These are phyloP conservation scores for Butyriboletus appendiculatus DNA, from an alignment of 1,284 basidiomycete species.

Conservation along the genomic window DNA sequence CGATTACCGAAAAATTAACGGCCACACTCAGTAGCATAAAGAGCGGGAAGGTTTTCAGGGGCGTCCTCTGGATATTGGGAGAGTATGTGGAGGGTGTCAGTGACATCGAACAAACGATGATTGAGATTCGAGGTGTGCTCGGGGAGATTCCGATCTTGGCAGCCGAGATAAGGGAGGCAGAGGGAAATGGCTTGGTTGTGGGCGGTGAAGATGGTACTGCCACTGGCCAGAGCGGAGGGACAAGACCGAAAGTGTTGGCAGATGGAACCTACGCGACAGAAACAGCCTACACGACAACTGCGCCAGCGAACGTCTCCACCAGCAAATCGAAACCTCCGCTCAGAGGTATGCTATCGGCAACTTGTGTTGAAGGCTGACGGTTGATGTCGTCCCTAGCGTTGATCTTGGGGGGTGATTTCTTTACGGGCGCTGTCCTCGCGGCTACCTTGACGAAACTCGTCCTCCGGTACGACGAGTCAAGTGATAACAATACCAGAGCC, in stretches of 20 bases:
- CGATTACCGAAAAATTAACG: slow-evolving; percentile 88
- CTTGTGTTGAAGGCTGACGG: background rate
- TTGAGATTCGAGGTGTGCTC: slow-evolving; percentile 84
- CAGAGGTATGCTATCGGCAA: slow-evolving; percentile 50
- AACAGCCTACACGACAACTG: slow-evolving; percentile 81
- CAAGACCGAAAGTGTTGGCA: slow-evolving; percentile 74
- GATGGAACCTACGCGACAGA: slow-evolving; percentile 99
- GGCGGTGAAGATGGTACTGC: slow-evolving; percentile 43
- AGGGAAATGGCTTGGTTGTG: slow-evolving; percentile 45
- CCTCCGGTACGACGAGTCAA: slow-evolving; percentile 73
- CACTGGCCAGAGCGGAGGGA: slow-evolving; percentile 38
- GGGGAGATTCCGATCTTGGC: slow-evolving; percentile 97
- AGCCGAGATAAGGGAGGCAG: slow-evolving; percentile 81
- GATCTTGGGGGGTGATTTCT: slow-evolving; percentile 96
- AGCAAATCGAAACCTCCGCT: slow-evolving; percentile 93
- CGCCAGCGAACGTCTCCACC: slow-evolving; percentile 70
- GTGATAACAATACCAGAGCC: slow-evolving; percentile 55
- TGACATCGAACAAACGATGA: slow-evolving; percentile 77
- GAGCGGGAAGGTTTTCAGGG: slow-evolving; percentile 96
- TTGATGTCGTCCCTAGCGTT: slow-evolving; percentile 51
- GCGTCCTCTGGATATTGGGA: slow-evolving; percentile 97
- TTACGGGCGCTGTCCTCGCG: slow-evolving; percentile 90
- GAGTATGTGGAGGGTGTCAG: slow-evolving; percentile 79
- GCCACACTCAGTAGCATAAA: slow-evolving; percentile 89
- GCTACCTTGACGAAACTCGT: slow-evolving; percentile 92